Conservation (phyloP, 1,284 basidiomycete genomes). For the Moesziomyces parantarcticus region DNA sequence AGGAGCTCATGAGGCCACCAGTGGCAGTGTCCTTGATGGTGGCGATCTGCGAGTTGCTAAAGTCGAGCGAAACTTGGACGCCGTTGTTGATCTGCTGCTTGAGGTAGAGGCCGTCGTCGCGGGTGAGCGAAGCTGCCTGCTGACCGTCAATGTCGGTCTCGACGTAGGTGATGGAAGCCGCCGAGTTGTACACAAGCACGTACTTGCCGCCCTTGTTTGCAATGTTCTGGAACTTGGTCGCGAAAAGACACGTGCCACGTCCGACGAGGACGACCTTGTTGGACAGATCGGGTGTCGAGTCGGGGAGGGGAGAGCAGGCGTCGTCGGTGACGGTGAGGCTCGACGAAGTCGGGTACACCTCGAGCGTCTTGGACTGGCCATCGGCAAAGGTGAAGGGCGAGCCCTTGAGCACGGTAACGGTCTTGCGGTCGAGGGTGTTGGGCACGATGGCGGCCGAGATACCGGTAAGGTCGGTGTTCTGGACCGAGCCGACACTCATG, state of each 20-base stretch:
- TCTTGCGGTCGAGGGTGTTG: conserved; percentile 25
- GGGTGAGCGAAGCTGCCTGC: conserved; percentile 49
- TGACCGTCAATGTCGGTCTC: conserved; percentile 29
- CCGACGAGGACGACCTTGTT: conserved; percentile 54
- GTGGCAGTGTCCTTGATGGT: conserved; percentile 68
- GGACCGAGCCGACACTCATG: conserved; percentile 62
- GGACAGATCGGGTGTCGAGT: conserved; percentile 51
- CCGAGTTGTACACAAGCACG: conserved; percentile 49
- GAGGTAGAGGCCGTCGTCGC: conserved; percentile 59
- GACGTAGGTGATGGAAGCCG: conserved; percentile 63
- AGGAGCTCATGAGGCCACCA: conserved; percentile 74
- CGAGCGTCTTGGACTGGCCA: conserved; percentile 32
- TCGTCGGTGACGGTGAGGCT: conserved; percentile 49
- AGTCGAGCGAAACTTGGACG: conserved; percentile 70
- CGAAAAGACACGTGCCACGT: conserved; percentile 59
- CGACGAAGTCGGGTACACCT: conserved; percentile 48
- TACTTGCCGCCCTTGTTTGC: conserved; percentile 67
- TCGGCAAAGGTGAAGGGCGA: conserved; percentile 42
- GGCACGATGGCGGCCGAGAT: conserved; percentile 41
- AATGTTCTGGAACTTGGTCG: conserved; percentile 57
- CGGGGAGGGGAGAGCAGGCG: conserved; percentile 47
- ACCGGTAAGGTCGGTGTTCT: conserved; percentile 60
- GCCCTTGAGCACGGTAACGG: conserved; percentile 44
- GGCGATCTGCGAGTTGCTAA: conserved; percentile 70
- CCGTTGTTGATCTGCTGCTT: conserved; percentile 70